These are phyloP conservation scores for Amanita subjunquillea DNA, from an alignment of 768 basidiomycete genomes.

Conservation along the genomic window DNA sequence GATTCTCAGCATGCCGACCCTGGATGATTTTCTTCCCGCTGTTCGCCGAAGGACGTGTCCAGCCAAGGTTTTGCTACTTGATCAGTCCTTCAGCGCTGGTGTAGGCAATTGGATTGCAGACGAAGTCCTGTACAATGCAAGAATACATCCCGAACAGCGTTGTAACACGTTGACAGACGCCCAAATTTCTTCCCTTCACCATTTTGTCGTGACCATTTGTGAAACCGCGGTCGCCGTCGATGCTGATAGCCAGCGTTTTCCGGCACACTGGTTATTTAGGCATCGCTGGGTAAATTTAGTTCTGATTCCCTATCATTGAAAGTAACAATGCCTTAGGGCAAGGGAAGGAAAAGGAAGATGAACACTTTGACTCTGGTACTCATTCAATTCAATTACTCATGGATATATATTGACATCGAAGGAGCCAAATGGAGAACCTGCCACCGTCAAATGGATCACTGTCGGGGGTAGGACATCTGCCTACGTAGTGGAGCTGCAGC, in stretches of 20 bases:
- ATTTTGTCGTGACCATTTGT: slow-evolving; percentile 45
- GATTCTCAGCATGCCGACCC: slow-evolving; percentile 52
- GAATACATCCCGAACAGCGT: slow-evolving; percentile 62
- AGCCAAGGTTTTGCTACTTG: slow-evolving; percentile 65
- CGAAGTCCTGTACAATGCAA: slow-evolving; percentile 66
- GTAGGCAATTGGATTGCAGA: slow-evolving; percentile 84
- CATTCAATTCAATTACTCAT: neutral
- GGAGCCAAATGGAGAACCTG: slow-evolving; percentile 60
- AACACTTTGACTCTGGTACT: slow-evolving; percentile 37
- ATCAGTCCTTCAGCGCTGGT: slow-evolving; percentile 74
- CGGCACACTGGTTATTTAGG: slow-evolving; percentile 56
- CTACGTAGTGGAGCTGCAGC: slow-evolving; percentile 55
- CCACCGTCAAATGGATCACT: slow-evolving; percentile 64
- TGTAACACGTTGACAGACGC: slow-evolving; percentile 41
- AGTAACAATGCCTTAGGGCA: slow-evolving; percentile 27
- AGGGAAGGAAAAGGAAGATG: slow-evolving; percentile 39
- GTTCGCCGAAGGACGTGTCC: slow-evolving; percentile 51
- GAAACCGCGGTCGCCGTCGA: slow-evolving; percentile 53
- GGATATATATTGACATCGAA: slow-evolving; percentile 2
- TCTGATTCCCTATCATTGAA: neutral
- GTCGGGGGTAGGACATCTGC: slow-evolving; percentile 76
- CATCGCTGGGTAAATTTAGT: slow-evolving; percentile 48
- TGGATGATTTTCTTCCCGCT: slow-evolving; percentile 36
- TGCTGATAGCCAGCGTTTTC: slow-evolving; percentile 61
- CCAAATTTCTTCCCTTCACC: slow-evolving; percentile 41